Evolutionary conservation across 805 yeast species (phyloP).

Genomic region (Jamesozyma rosinii): DNA sequence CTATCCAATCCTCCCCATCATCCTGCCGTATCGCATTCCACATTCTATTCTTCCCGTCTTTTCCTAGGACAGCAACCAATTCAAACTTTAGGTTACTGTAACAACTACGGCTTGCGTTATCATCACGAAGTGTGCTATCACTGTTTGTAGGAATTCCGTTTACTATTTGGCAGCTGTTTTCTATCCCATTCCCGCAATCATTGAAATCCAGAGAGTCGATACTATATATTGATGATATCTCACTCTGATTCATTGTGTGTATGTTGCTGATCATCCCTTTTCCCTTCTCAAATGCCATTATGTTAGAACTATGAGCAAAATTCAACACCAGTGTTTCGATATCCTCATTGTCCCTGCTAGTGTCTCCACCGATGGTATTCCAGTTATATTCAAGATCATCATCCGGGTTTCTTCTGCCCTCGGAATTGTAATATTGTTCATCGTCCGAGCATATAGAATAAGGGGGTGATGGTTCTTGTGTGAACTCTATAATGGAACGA

Average conservation of each 20-base stretch:
- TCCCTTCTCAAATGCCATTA: not conserved
- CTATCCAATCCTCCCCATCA: slow-evolving; percentile 32
- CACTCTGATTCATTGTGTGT: not conserved
- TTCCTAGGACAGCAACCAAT: slow-evolving; percentile 2
- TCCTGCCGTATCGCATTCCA: slow-evolving; percentile 28
- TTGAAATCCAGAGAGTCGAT: slow-evolving; percentile 8
- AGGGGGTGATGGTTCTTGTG: slow-evolving; percentile 3
- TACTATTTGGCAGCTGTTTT: not conserved
- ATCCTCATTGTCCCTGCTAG: slow-evolving; percentile 4
- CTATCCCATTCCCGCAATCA: not conserved
- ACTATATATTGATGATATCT: not conserved
- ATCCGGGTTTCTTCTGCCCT: not conserved
- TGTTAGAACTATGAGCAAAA: slow-evolving; percentile 10
- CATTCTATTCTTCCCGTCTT: slow-evolving; percentile 4
- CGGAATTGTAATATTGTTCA: not conserved
- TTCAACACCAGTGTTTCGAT: slow-evolving; percentile 18
- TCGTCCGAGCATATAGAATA: not conserved
- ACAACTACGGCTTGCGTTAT: not conserved
- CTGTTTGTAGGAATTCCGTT: not conserved
- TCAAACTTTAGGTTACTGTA: slow-evolving; percentile 2
- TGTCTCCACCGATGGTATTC: not conserved
- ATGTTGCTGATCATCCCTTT: not conserved
- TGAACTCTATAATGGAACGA: not conserved
- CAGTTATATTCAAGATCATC: not conserved
- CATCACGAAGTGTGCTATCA: not conserved